A percentile compares a stretch with the other conserved stretches of the same genome.
These are phyloP conservation scores for Xylaria arbuscula DNA, from an alignment of 2,329 filamentous ascomycete species.

Conservation along the genomic window DNA sequence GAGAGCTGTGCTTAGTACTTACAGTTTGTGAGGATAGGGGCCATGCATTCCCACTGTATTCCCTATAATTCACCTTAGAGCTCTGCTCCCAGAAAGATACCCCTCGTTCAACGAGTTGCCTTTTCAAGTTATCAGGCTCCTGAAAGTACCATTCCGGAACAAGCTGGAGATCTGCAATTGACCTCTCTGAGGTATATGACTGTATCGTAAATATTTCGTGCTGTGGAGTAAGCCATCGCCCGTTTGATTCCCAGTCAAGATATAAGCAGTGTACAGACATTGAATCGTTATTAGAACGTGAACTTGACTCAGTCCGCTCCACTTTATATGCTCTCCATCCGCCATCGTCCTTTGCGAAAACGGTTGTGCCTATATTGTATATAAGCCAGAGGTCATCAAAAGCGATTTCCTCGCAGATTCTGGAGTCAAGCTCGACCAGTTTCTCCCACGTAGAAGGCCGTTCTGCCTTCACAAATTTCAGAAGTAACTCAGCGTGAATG, in stretches of 20 bases:
- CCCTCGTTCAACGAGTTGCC: slow-evolving; percentile 22
- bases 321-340: slow-evolving; percentile 39
- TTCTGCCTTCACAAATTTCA: slow-evolving; percentile 21
- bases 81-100: slow-evolving; percentile 21
- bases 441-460: slow-evolving; percentile 32
- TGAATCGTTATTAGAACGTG: neutral
- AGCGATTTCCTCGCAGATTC: slow-evolving; percentile 29
- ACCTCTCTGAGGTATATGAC: slow-evolving; percentile 31
- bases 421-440: slow-evolving; percentile 14
- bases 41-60: slow-evolving; percentile 33
- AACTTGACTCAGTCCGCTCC: slow-evolving; percentile 26
- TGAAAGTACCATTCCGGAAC: slow-evolving; percentile 34
- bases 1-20: neutral
- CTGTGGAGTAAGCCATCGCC: slow-evolving; percentile 34
- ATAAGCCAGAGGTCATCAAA: slow-evolving; percentile 38
- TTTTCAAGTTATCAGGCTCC: neutral
- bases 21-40: slow-evolving; percentile 25
- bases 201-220: slow-evolving; percentile 25
- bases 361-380: slow-evolving; percentile 31
- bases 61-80: slow-evolving; percentile 16
- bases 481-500: slow-evolving; percentile 18
- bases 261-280: slow-evolving; percentile 34
- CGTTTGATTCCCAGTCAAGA: slow-evolving; percentile 38
- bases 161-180: slow-evolving; percentile 31
- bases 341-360: slow-evolving; percentile 34